A percentile compares a stretch with the other conserved stretches of the same genome.
phyloP scores from a whole-genome alignment of 164 flowering plant species.

The Vitis labrusca region DNA sequence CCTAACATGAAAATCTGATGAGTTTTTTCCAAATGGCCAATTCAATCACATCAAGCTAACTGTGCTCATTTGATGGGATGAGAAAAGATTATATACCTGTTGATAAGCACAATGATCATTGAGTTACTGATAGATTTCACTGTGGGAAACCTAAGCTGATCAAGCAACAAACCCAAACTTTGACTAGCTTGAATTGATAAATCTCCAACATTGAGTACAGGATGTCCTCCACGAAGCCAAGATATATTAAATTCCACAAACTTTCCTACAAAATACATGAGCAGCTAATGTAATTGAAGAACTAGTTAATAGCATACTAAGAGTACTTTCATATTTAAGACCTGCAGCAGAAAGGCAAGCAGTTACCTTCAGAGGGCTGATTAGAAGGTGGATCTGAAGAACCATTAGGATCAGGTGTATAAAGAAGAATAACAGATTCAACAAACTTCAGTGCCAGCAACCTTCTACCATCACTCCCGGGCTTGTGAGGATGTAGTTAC shows the following conservation, averaged over 20 bases:
- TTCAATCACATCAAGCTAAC: background rate
- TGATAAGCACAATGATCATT: slow-evolving; percentile 67
- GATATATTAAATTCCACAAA: slow-evolving; percentile 64
- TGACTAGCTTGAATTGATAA: slow-evolving; percentile 88
- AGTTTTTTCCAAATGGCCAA: no score
- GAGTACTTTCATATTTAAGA: no score
- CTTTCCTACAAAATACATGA: slow-evolving; percentile 36
- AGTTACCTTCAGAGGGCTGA: slow-evolving; percentile 53
- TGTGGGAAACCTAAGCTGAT: slow-evolving; percentile 76
- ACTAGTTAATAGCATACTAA: background rate
- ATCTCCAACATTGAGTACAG: slow-evolving; percentile 74
- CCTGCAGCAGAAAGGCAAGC: no score
- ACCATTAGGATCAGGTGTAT: slow-evolving; percentile 90
- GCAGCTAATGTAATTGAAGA: background rate
- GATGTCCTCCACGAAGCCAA: slow-evolving; percentile 94
- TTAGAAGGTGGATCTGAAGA: slow-evolving; percentile 60
- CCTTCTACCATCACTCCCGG: slow-evolving; percentile 72
- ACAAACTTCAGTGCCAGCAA: slow-evolving; percentile 82
- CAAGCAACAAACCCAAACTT: slow-evolving; percentile 75
- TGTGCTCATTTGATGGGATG: background rate
- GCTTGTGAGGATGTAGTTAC: slow-evolving; percentile 31
- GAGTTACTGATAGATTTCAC: slow-evolving; percentile 70
- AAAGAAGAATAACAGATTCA: slow-evolving; percentile 75
- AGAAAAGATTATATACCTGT: slow-evolving; percentile 49
- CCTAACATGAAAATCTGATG: no score